A percentile compares a stretch with the other conserved stretches of the same genome.
Conservation (phyloP, 768 basidiomycete genomes). For the Mycena polygramma region DNA sequence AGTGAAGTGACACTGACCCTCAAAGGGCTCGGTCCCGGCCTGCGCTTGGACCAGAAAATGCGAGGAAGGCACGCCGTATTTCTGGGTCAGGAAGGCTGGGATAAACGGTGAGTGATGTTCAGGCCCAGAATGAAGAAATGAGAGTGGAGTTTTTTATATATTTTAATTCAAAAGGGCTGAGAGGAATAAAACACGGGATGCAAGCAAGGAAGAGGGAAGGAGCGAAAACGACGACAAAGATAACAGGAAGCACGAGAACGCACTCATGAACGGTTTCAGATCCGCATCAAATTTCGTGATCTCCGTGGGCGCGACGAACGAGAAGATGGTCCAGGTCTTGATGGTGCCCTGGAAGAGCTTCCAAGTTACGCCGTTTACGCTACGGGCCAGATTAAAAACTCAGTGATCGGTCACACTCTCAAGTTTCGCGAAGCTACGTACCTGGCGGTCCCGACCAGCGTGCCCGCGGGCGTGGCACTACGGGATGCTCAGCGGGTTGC, state of each 20-base stretch:
- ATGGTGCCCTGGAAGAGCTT: slow-evolving; percentile 51
- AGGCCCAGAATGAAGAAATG: too few species aligned
- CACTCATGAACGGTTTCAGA: slow-evolving; percentile 51
- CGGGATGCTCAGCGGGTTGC: neutral
- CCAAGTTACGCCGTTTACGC: slow-evolving; percentile 35
- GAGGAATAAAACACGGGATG: too few species aligned
- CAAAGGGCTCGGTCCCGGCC: neutral
- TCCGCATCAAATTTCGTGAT: slow-evolving; percentile 51
- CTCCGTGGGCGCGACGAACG: slow-evolving; percentile 52
- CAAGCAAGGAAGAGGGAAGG: too few species aligned
- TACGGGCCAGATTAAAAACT: too few species aligned
- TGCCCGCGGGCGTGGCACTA: slow-evolving; percentile 50
- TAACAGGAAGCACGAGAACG: neutral
- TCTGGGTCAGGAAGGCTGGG: neutral
- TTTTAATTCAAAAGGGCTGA: too few species aligned
- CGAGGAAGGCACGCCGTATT: neutral
- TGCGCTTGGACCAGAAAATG: neutral
- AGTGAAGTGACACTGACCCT: neutral
- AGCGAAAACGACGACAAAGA: too few species aligned
- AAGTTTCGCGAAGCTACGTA: neutral
- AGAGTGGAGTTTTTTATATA: too few species aligned
- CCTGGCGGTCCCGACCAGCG: slow-evolving; percentile 46
- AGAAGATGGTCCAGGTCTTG: slow-evolving; percentile 49
- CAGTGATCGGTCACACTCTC: too few species aligned
- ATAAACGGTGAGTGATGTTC: neutral